These are phyloP conservation scores for Neopestalotiopsis sp. DNA, from an alignment of 2,329 filamentous ascomycete genomes.

Conservation along the genomic window DNA sequence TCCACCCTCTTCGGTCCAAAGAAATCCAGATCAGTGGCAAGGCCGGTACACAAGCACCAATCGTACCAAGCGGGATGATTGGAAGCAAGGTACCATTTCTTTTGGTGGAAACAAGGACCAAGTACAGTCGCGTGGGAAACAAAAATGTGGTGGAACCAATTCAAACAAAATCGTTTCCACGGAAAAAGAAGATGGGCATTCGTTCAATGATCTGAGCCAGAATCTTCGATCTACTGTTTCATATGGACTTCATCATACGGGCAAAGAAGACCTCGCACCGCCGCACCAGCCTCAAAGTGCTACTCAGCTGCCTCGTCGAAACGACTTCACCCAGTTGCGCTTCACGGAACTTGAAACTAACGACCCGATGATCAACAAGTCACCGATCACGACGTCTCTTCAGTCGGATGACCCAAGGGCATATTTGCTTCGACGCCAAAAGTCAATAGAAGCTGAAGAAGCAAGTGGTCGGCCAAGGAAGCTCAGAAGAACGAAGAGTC, in stretches of 20 bases:
- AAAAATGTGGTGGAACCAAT: not conserved
- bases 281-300: not conserved
- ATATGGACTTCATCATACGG: not conserved
- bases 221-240: not conserved
- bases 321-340: conserved; percentile 21
- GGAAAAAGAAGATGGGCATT: not conserved
- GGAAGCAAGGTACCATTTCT: conserved; percentile 34
- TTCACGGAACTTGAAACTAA: conserved; percentile 18
- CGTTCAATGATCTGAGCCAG: not conserved
- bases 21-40: conserved; percentile 11
- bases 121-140: not conserved
- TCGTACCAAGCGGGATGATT: conserved; percentile 17
- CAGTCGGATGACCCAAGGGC: conserved; percentile 35
- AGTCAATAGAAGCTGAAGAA: conserved; percentile 31
- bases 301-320: not conserved
- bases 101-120: conserved; percentile 20
- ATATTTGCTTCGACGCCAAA: conserved; percentile 39
- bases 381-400: conserved; percentile 34
- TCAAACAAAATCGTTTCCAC: not conserved
- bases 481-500: conserved; percentile 34
- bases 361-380: conserved; percentile 23
- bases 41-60: not conserved
- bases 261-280: not conserved
- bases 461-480: conserved; percentile 26
- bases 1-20: conserved; percentile 35